Conservation (phyloP, 192 early-diverging fungal species). For the Coemansia pectinata region DNA sequence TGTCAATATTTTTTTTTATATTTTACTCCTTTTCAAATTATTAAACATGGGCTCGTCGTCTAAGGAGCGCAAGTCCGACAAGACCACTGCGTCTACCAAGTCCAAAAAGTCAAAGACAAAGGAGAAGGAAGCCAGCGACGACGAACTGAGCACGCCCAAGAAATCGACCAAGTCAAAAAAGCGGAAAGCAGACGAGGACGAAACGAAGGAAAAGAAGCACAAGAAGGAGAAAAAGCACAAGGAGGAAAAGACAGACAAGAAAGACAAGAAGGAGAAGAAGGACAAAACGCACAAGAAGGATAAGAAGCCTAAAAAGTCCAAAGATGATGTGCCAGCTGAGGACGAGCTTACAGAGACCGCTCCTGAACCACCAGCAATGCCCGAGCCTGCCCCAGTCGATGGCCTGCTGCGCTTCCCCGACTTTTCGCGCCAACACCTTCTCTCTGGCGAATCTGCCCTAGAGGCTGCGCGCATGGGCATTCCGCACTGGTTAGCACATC, state of each 20-base stretch:
- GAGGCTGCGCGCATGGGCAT: constrained; percentile 67
- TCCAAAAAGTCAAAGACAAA: constrained; percentile 18
- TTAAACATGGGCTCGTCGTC: constrained; percentile 12
- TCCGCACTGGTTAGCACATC: constrained; percentile 86
- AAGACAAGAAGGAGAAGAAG: neutral
- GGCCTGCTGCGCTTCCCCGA: constrained; percentile 52
- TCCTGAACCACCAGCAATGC: constrained; percentile 3
- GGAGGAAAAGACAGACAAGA: neutral
- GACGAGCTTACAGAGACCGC: neutral
- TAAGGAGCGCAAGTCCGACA: neutral
- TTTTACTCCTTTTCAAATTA: neutral
- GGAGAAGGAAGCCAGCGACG: neutral
- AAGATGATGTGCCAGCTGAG: neutral
- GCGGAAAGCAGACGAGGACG: constrained; percentile 24
- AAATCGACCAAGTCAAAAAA: constrained; percentile 22
- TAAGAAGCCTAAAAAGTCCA: neutral
- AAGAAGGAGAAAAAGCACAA: constrained; percentile 21
- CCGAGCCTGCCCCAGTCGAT: constrained; percentile 17
- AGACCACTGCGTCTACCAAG: neutral
- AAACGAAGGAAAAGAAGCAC: constrained; percentile 9
- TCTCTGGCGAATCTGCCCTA: constrained; percentile 20
- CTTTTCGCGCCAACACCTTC: constrained; percentile 36
- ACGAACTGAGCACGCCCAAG: neutral
- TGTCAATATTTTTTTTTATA: neutral
- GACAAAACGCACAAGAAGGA: neutral